Base-by-base conservation (phyloP, 2,329 filamentous ascomycete genomes). In the Mariannaea sp. region DNA sequence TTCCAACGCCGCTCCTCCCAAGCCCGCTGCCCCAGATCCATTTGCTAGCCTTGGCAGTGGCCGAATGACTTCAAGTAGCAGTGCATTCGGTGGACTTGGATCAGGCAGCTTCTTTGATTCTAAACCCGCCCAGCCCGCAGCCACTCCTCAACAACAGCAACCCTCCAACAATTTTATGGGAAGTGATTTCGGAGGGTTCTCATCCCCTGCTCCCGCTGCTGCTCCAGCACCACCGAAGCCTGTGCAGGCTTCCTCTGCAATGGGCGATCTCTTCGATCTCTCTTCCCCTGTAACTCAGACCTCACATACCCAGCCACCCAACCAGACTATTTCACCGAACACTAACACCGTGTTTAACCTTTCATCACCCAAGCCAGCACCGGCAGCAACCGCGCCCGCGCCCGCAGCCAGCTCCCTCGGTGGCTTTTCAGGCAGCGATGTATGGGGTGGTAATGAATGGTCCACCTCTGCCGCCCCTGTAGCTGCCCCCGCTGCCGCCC, bases 381-480 rank as follows among this genome's bases (percentile, higher is more conserved):
- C 80, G 2, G 65, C 75, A 0, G 70, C 77, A 2, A 68, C 79
- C 3, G 64, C 73, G 5, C 65, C 74, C 3, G 51, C 55, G 19
- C 58, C 68, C 12, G 58, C 67, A 45, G 71, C 72, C 61, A 55
- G 69, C 67, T 58, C 72, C 58, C 56, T 75, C 70, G 73, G 71
- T 45, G 74, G 68, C 46, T 69, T 77, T 53, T 77, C 75, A 2
- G 74, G 75, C 47, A 75, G 88, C 53, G 90, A 96, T 67, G 87
- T 92, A 0, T 97, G 92, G 91, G 92, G 91, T 39, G 82, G 82
- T 53, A 90, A 93, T 71, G 92, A 90, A 3, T 99, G 94, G 94
- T 82, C 80, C 54, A 80, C 82, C 3, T 75, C 84, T 0, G 85
- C 86, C 8, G 77, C 86, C 7, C 79, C 82, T 5, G 8, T 8